Evolutionary conservation across 345 rosid genomes (phyloP).

Genomic region (Linum lewisii): DNA sequence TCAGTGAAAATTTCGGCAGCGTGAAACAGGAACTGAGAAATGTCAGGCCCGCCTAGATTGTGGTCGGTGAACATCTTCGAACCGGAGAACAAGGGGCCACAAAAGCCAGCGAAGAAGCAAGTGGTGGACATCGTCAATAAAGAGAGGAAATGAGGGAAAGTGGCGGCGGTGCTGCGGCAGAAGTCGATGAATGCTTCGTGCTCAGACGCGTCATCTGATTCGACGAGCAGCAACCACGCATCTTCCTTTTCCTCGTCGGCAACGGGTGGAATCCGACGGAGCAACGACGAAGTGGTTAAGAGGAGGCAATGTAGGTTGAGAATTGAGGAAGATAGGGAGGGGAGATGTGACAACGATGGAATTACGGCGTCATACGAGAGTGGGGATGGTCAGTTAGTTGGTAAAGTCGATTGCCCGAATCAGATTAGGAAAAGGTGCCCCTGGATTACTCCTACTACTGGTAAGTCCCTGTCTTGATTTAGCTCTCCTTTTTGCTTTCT

Average conservation of each 20-base stretch:
- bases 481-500: neutral
- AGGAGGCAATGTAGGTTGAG: constrained; percentile 47
- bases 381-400: constrained; percentile 28
- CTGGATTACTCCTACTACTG: constrained; percentile 84
- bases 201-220: constrained; percentile 88
- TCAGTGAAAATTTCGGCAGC: too few species aligned
- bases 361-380: constrained; percentile 47
- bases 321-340: constrained; percentile 50
- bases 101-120: constrained; percentile 26
- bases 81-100: constrained; percentile 47
- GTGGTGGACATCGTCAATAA: constrained; percentile 18
- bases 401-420: neutral
- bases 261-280: constrained; percentile 27
- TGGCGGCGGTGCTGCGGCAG: neutral
- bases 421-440: constrained; percentile 54
- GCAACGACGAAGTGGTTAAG: constrained; percentile 48
- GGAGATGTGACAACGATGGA: constrained; percentile 55
- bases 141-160: constrained; percentile 23
- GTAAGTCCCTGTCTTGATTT: constrained; percentile 31
- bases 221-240: constrained; percentile 50
- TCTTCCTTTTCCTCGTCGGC: constrained; percentile 15
- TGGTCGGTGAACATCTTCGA: constrained; percentile 38
- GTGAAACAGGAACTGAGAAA: constrained; percentile 4
- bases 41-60: constrained; percentile 55
- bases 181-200: constrained; percentile 69